A percentile compares a stretch with the other conserved stretches of the same genome.
Evolutionary conservation across 2,329 filamentous ascomycete species (phyloP).

Genomic region (Ascochyta clinopodiicola): DNA sequence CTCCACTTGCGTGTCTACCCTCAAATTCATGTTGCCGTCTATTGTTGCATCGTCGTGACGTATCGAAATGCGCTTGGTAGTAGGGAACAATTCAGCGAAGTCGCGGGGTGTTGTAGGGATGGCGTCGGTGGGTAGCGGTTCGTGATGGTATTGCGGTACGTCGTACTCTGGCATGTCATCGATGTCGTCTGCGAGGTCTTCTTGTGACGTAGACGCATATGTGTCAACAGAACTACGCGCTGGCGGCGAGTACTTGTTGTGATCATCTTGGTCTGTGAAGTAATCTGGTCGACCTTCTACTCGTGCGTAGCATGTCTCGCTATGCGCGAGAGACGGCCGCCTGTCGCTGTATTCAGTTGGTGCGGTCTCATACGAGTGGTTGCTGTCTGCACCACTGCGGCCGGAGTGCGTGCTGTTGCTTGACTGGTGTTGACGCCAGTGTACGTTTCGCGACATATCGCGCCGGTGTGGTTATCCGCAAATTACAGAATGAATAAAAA

Average conservation of each 20-base stretch:
- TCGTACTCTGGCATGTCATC: slow-evolving; percentile 59
- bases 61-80: slow-evolving; percentile 78
- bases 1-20: slow-evolving; percentile 77
- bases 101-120: slow-evolving; percentile 80
- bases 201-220: slow-evolving; percentile 76
- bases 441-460: slow-evolving; percentile 42
- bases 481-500: slow-evolving; percentile 16
- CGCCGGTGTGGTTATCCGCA: slow-evolving; percentile 19
- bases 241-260: slow-evolving; percentile 23
- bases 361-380: slow-evolving; percentile 43
- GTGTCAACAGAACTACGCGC: slow-evolving; percentile 73
- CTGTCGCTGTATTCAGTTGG: slow-evolving; percentile 45
- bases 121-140: slow-evolving; percentile 69
- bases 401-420: slow-evolving; percentile 40
- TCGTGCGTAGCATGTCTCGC: slow-evolving; percentile 42
- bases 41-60: slow-evolving; percentile 87
- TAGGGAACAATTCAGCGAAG: slow-evolving; percentile 87
- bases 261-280: slow-evolving; percentile 23
- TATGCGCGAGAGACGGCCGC: slow-evolving; percentile 36
- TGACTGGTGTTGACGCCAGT: slow-evolving; percentile 43
- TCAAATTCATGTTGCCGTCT: slow-evolving; percentile 96
- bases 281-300: slow-evolving; percentile 38
- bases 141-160: slow-evolving; percentile 67
- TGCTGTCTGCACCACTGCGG: slow-evolving; percentile 42
- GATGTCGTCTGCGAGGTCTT: slow-evolving; percentile 58